phyloP scores from a whole-genome alignment of 1,139 yeast species.

The Debaryomycetaceae sp. region DNA sequence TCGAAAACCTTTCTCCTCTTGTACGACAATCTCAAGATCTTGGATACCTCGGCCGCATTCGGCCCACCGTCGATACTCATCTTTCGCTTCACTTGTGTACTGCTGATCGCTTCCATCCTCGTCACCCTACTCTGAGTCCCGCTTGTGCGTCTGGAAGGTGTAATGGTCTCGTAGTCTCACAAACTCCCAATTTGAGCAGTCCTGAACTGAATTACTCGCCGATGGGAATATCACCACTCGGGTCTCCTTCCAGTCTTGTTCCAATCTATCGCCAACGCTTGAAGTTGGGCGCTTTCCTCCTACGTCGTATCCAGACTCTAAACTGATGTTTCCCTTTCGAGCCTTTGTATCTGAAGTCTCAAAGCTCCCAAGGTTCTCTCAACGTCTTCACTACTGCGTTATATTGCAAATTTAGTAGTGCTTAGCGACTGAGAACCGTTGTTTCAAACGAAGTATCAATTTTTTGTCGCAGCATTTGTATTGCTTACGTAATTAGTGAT shows the following conservation, averaged over 20 bases:
- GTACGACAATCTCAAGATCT: conserved; percentile 2
- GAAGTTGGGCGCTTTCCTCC: not conserved
- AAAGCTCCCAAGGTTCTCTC: not conserved
- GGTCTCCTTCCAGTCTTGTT: not conserved
- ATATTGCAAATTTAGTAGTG: not conserved
- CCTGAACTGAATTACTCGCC: too few relatives aligned
- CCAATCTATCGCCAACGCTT: not conserved
- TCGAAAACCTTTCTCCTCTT: conserved; percentile 9
- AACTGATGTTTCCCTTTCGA: not conserved
- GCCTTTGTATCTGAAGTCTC: not conserved
- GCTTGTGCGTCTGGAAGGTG: not conserved
- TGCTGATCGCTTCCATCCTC: not conserved
- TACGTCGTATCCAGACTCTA: not conserved
- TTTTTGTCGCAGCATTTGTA: conserved; percentile 4
- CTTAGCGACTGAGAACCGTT: not conserved
- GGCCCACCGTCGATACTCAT: not conserved
- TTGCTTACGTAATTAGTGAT: conserved; percentile 1
- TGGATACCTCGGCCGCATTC: conserved; percentile 2
- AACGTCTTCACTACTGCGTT: not conserved
- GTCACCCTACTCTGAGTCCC: not conserved
- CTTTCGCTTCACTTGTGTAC: conserved; percentile 1
- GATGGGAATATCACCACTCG: not conserved
- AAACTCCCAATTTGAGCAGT: too few relatives aligned
- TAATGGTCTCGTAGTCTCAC: too few relatives aligned
- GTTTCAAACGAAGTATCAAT: not conserved